Evolutionary conservation across 441 rosid genomes (phyloP).

Genomic region (Euphorbia celastroides): DNA sequence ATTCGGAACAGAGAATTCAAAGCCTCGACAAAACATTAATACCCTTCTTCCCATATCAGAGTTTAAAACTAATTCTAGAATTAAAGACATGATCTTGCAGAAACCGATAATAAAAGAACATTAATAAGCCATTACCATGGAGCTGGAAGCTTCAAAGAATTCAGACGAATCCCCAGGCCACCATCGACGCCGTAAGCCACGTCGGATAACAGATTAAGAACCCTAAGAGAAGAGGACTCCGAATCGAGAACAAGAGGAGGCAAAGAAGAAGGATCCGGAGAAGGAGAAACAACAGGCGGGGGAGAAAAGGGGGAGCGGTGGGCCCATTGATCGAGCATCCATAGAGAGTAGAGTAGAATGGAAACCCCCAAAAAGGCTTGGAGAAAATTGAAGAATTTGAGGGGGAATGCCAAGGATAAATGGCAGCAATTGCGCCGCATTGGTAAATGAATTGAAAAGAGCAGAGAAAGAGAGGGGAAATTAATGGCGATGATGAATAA

Average conservation of each 20-base stretch:
- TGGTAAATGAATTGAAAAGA: neutral
- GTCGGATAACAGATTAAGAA: slow-evolving; percentile 22
- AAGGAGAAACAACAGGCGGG: slow-evolving; percentile 24
- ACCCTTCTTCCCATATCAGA: neutral
- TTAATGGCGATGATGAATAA: neutral
- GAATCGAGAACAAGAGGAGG: slow-evolving; percentile 14
- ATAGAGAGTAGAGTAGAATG: slow-evolving; percentile 53
- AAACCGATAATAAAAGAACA: neutral
- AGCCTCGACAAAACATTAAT: neutral
- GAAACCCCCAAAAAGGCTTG: slow-evolving; percentile 65
- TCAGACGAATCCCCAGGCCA: slow-evolving; percentile 28
- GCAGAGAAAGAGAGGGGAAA: neutral
- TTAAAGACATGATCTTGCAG: neutral
- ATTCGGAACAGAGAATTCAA: neutral
- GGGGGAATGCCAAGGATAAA: slow-evolving; percentile 47
- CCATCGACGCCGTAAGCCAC: slow-evolving; percentile 29
- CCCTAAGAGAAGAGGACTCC: slow-evolving; percentile 19
- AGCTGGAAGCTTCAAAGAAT: slow-evolving; percentile 45
- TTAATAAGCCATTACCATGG: slow-evolving; percentile 41
- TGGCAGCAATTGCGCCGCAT: slow-evolving; percentile 66
- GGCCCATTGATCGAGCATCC: slow-evolving; percentile 75
- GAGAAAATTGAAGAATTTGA: slow-evolving; percentile 58
- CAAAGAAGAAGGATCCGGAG: slow-evolving; percentile 31
- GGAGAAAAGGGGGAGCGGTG: slow-evolving; percentile 32
- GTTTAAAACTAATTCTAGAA: neutral